A percentile compares a stretch with the other conserved stretches of the same genome.
These are phyloP conservation scores for Heimioporus sp. DNA, from an alignment of 768 basidiomycete species.

Conservation along the genomic window DNA sequence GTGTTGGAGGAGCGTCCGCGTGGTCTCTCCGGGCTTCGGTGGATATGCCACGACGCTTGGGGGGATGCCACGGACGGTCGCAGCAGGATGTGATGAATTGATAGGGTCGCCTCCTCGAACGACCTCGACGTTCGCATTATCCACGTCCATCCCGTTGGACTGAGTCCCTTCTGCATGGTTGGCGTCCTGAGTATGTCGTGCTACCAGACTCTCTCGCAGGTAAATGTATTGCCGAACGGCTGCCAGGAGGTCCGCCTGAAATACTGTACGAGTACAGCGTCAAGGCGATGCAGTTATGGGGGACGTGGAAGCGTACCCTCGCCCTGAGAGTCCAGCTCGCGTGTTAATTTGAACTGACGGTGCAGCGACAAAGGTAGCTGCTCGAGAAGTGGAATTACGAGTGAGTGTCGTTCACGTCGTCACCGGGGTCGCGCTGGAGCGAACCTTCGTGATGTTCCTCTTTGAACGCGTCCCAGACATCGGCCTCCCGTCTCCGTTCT, in stretches of 20 bases:
- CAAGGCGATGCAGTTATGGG: background rate
- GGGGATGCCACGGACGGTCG: no score
- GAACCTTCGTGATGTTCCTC: slow-evolving; percentile 80
- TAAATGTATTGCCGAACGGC: slow-evolving; percentile 48
- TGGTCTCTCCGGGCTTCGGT: slow-evolving; percentile 33
- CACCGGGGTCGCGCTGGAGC: slow-evolving; percentile 7
- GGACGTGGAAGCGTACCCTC: slow-evolving; percentile 39
- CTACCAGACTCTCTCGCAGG: slow-evolving; percentile 30
- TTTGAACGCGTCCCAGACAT: slow-evolving; percentile 71
- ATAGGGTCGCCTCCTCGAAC: background rate
- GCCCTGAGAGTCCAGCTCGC: slow-evolving; percentile 69
- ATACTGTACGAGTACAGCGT: slow-evolving; percentile 28
- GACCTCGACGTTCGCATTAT: background rate
- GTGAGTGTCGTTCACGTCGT: background rate
- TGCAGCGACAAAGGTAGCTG: slow-evolving; percentile 76
- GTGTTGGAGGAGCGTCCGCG: slow-evolving; percentile 51
- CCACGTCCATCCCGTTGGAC: background rate
- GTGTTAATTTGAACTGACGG: slow-evolving; percentile 65
- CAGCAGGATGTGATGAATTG: background rate
- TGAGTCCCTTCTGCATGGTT: background rate
- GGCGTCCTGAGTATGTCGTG: slow-evolving; percentile 1
- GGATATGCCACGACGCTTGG: background rate
- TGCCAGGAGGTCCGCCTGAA: slow-evolving; percentile 40
- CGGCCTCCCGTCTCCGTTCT: slow-evolving; percentile 51
- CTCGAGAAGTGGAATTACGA: slow-evolving; percentile 56